These are phyloP conservation scores for Neckera pumila DNA, from an alignment of 225 moss, liverwort and hornwort genomes.

Conservation along the genomic window DNA sequence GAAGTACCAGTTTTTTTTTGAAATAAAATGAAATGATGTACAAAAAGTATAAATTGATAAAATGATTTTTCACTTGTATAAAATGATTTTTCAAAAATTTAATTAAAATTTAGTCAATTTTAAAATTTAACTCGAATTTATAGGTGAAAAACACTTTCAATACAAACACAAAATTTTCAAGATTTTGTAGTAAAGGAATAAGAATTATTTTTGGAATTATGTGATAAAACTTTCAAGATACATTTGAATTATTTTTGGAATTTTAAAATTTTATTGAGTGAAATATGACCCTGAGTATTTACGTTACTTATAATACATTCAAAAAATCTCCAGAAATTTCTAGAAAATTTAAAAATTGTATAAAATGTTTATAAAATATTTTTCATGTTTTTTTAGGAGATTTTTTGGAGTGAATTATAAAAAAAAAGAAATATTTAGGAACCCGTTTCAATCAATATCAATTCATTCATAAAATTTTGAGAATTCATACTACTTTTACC, in stretches of 20 bases:
- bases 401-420: neutral
- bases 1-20: no score
- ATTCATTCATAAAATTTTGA: neutral
- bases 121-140: neutral
- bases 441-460: neutral
- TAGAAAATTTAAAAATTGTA: neutral
- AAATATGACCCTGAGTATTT: neutral
- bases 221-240: neutral
- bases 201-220: neutral
- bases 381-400: neutral
- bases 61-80: no score
- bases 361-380: neutral
- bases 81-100: no score
- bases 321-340: neutral
- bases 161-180: neutral
- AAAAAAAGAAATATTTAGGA: neutral
- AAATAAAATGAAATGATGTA: no score
- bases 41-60: no score
- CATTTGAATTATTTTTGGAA: no score
- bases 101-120: no score
- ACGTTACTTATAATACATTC: no score
- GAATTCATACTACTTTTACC: neutral
- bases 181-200: rapidly evolving
- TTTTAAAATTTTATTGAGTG: neutral
- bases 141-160: neutral